Conservation (phyloP, 2,329 filamentous ascomycete species). For the Penicillium paneum region DNA sequence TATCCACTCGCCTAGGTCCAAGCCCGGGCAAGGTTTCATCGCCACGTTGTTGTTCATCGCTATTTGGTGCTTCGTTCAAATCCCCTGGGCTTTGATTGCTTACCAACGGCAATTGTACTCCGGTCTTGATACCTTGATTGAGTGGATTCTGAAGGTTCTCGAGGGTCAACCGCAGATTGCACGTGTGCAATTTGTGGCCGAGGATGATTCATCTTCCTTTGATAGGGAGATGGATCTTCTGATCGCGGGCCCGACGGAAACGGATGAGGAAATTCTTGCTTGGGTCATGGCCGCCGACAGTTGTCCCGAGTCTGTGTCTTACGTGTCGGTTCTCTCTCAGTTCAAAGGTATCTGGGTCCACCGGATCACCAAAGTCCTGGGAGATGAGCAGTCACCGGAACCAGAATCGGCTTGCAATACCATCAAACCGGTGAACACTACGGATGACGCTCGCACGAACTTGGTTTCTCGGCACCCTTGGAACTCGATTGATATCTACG, state of each 20-base stretch:
- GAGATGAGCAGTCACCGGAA: not conserved
- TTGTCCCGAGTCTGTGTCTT: not conserved
- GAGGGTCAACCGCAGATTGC: constrained; percentile 1
- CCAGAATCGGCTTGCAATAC: not conserved
- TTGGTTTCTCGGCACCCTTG: not conserved
- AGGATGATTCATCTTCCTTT: not conserved
- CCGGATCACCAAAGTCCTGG: not conserved
- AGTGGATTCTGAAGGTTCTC: not conserved
- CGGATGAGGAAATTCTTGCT: not conserved
- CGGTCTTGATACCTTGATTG: not conserved
- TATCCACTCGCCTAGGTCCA: not conserved
- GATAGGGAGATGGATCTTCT: not conserved
- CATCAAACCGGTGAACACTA: not conserved
- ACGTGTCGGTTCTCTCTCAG: not conserved
- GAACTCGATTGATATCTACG: not conserved
- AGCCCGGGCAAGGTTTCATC: not conserved
- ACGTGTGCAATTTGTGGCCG: not conserved
- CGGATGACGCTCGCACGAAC: not conserved
- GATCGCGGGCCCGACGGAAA: not conserved
- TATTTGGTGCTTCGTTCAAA: not conserved
- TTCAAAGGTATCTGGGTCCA: not conserved
- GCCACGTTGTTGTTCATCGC: not conserved
- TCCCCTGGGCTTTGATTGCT: not conserved
- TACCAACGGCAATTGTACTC: not conserved
- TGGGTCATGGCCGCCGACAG: not conserved